These are phyloP conservation scores for Saccharomycopsis capsularis DNA, from an alignment of 805 yeast species.

Conservation along the genomic window DNA sequence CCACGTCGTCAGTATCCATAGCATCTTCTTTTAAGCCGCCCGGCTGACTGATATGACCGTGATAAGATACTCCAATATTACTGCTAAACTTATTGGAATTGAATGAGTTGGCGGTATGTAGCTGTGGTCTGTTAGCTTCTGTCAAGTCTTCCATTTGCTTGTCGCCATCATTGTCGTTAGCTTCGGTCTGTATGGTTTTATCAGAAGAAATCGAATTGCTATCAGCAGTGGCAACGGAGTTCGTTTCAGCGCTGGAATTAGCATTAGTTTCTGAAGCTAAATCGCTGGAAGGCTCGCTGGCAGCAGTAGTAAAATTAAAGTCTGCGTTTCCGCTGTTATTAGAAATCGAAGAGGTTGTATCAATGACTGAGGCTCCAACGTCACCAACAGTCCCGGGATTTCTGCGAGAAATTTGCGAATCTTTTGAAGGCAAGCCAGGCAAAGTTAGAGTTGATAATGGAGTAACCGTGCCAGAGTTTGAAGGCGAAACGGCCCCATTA, in stretches of 20 bases:
- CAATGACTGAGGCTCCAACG: slow-evolving; percentile 9
- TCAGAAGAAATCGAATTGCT: not conserved
- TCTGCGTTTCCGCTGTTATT: slow-evolving; percentile 1
- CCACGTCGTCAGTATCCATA: not conserved
- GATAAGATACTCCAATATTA: slow-evolving; percentile 19
- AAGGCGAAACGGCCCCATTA: not conserved
- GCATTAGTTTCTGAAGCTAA: not conserved
- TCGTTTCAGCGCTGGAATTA: not conserved
- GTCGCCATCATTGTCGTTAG: not conserved
- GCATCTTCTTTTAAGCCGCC: not conserved
- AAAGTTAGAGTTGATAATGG: not conserved
- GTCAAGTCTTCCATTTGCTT: not conserved
- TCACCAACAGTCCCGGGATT: not conserved
- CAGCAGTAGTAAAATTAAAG: slow-evolving; percentile 4
- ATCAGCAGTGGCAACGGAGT: not conserved
- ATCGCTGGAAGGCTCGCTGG: not conserved
- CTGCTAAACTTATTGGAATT: slow-evolving; percentile 8
- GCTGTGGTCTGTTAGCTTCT: not conserved
- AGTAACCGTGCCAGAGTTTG: not conserved
- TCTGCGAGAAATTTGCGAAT: not conserved
- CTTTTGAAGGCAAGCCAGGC: not conserved
- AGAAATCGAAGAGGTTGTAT: slow-evolving; percentile 5
- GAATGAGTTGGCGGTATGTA: not conserved
- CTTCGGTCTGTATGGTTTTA: not conserved
- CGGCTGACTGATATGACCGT: slow-evolving; percentile 20